A percentile compares a stretch with the other conserved stretches of the same genome.
These are phyloP conservation scores for Casuarina cunninghamiana DNA, from an alignment of 306 rosid species.

Conservation along the genomic window DNA sequence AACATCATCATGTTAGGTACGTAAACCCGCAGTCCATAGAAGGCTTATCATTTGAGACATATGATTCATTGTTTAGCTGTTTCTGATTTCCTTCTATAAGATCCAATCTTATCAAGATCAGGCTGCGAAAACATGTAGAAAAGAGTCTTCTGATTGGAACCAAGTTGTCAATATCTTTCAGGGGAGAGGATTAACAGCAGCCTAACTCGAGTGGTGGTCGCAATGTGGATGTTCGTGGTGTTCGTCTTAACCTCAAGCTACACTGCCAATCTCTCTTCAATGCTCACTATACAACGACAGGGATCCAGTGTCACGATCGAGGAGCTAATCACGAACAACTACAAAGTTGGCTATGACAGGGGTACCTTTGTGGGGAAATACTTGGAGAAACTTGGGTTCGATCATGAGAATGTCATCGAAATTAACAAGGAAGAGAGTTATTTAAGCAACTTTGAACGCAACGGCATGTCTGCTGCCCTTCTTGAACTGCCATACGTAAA, in stretches of 20 bases:
- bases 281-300: conserved; percentile 46
- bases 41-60: no score
- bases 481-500: conserved; percentile 68
- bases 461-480: conserved; percentile 55
- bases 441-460: conserved; percentile 20
- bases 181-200: conserved; percentile 48
- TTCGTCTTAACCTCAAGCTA: conserved; percentile 61
- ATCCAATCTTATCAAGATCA: no score
- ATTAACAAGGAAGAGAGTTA: conserved; percentile 13
- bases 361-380: conserved; percentile 47
- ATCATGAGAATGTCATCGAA: conserved; percentile 21
- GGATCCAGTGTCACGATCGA: conserved; percentile 33
- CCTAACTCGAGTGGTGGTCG: conserved; percentile 47
- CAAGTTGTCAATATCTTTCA: conserved; percentile 10
- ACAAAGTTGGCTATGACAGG: conserved; percentile 42
- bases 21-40: no score
- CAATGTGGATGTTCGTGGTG: conserved; percentile 53
- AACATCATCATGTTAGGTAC: no score
- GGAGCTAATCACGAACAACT: conserved; percentile 43
- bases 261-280: conserved; percentile 66
- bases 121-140: no score
- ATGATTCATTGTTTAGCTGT: no score
- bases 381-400: conserved; percentile 38
- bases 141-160: no score
- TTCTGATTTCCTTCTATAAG: no score